Evolutionary conservation across 306 rosid genomes (phyloP), one percentile per base, ranked within the genome.

Genomic region (Trichosanthes truncata): DNA sequence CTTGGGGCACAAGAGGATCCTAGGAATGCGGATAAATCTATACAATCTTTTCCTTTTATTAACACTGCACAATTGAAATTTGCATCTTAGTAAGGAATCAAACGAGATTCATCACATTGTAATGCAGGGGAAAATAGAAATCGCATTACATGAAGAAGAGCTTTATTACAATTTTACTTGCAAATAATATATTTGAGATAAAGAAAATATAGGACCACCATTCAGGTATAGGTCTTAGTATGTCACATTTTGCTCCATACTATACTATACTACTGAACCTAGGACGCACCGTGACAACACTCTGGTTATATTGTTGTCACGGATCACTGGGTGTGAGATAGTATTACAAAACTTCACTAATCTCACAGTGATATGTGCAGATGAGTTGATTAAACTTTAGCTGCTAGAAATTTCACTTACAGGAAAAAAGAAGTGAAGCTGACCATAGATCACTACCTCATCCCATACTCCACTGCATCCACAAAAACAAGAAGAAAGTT

Each of bases 381-480:
- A 66, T 20, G 5, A 12, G 14, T 40, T 25, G 53, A 46, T 25
- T 36, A 72, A 35, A 59, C n/a, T 85, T 71, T 46, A 74, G 79
- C 31, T 33, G 51, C 76, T 38, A 78, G 75, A 77, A 38, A 7
- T 43, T 79, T 81, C 71, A 85, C 86, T 79, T 80, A 84, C 87
- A 74, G 60, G 78, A 82, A 79, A 85, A 84, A 80, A 81, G 73
- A 82, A 55, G 31, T 40, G 82, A 78, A 82, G 82, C 81, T 80
- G 79, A 53, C 60, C 81, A 56, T 63, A 62, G 68, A 78, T 35
- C 36, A 53, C 52, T 78, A 74, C 59, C 85, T 89, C 88, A 92
- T 63, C 86, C 88, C 94, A 89, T 88, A 84, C 91, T 93, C 93
- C 96, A 88, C 97, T 92, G 96, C 93, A 86, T 84, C 56, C 86